Conservation (phyloP, 78 protist genomes). For the Dictyostelium intermedium region DNA sequence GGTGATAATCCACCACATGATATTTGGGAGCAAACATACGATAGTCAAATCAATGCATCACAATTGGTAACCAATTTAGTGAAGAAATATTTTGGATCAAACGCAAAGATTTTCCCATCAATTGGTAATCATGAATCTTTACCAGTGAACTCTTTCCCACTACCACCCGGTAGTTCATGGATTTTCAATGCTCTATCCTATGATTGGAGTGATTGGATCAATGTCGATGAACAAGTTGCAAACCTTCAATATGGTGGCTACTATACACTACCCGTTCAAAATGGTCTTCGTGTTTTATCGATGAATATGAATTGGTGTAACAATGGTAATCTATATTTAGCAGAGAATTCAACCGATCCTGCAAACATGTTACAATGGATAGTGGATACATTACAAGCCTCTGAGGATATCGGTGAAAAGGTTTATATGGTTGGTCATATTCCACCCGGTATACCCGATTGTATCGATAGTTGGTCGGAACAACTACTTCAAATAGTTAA, state of each 20-base stretch:
- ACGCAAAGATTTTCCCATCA: slow-evolving; percentile 15
- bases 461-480: slow-evolving; percentile 47
- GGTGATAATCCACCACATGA: slow-evolving; percentile 80
- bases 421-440: slow-evolving; percentile 65
- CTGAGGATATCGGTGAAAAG: slow-evolving; percentile 32
- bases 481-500: slow-evolving; percentile 56
- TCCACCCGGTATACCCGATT: slow-evolving; percentile 61
- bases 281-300: background rate
- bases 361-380: slow-evolving; percentile 55
- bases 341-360: slow-evolving; percentile 39
- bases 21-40: slow-evolving; percentile 52
- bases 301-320: slow-evolving; percentile 78
- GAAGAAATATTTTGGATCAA: slow-evolving; percentile 20
- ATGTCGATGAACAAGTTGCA: background rate
- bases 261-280: slow-evolving; percentile 3
- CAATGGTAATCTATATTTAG: slow-evolving; percentile 30
- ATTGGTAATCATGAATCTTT: slow-evolving; percentile 71
- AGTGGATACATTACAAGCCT: background rate
- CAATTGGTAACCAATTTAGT: slow-evolving; percentile 17
- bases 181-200: background rate
- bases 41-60: slow-evolving; percentile 47
- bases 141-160: slow-evolving; percentile 60
- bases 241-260: slow-evolving; percentile 45
- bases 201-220: slow-evolving; percentile 47
- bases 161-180: slow-evolving; percentile 39